These are phyloP conservation scores for Delitschia confertaspora DNA, from an alignment of 495 filamentous ascomycete genomes.

Conservation along the genomic window DNA sequence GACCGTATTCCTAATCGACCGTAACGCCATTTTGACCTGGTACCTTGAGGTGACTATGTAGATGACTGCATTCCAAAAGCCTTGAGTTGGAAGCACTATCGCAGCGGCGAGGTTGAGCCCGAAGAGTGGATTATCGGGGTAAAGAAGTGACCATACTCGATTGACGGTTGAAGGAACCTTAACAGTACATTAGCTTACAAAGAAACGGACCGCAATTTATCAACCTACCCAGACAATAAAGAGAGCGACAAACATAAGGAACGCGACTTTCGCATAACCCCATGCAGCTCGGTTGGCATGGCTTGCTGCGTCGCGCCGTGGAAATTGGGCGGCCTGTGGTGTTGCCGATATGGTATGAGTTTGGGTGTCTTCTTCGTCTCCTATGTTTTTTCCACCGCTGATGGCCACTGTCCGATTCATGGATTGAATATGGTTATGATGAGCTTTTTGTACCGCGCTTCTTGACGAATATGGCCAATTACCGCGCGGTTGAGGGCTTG, in stretches of 20 bases:
- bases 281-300: constrained; percentile 45
- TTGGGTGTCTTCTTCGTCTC: not conserved
- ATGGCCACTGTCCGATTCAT: too few species aligned
- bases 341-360: constrained; percentile 1
- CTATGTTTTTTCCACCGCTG: not conserved
- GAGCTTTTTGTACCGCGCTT: not conserved
- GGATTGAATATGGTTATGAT: too few species aligned
- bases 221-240: constrained; percentile 65
- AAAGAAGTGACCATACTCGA: constrained; percentile 59
- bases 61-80: constrained; percentile 80
- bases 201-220: constrained; percentile 7
- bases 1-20: too few species aligned
- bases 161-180: constrained; percentile 66
- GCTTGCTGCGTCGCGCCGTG: constrained; percentile 21
- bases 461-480: not conserved
- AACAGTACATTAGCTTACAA: not conserved
- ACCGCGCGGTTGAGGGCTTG: not conserved
- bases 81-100: constrained; percentile 73
- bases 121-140: constrained; percentile 45
- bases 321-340: not conserved
- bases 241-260: constrained; percentile 78
- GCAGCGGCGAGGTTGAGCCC: constrained; percentile 60
- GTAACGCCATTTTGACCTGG: not conserved
- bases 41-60: constrained; percentile 54
- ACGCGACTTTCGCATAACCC: constrained; percentile 74